phyloP scores from a whole-genome alignment of 345 rosid genomes.

The Gossypium rotundifolium region DNA sequence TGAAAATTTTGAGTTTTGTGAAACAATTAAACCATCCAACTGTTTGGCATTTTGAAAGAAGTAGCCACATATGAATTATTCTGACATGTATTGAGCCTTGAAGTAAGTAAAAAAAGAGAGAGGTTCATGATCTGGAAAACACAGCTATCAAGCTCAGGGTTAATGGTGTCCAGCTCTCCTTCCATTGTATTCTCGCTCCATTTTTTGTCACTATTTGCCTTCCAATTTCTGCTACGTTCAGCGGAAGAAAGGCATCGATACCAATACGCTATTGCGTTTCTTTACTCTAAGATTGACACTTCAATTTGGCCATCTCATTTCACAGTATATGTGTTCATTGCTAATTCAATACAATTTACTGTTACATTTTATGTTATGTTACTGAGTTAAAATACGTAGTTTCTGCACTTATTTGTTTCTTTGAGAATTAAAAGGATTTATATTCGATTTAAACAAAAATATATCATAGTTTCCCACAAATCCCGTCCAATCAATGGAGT shows the following conservation, averaged over 20 bases:
- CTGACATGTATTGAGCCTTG: neutral
- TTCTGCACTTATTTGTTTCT: neutral
- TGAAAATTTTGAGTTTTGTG: neutral
- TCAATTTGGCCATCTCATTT: neutral
- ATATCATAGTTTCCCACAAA: too few relatives aligned
- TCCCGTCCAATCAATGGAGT: too few relatives aligned
- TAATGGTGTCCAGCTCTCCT: conserved; percentile 47
- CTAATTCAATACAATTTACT: too few relatives aligned
- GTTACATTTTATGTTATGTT: too few relatives aligned
- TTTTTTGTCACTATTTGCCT: conserved; percentile 39
- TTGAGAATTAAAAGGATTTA: neutral
- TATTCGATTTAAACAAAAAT: too few relatives aligned
- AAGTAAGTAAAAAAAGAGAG: neutral
- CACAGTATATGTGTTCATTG: too few relatives aligned
- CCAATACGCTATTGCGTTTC: conserved; percentile 16
- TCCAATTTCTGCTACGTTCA: conserved; percentile 40
- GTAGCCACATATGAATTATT: neutral
- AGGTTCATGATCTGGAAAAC: conserved; percentile 1
- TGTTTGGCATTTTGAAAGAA: neutral
- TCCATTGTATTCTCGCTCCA: conserved; percentile 25
- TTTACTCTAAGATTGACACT: neutral
- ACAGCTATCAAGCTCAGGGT: neutral
- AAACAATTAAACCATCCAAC: neutral
- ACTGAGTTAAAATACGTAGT: neutral
- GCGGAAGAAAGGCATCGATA: conserved; percentile 22